Base-by-base conservation (phyloP, 768 basidiomycete genomes). In the Chalciporus piperatus region DNA sequence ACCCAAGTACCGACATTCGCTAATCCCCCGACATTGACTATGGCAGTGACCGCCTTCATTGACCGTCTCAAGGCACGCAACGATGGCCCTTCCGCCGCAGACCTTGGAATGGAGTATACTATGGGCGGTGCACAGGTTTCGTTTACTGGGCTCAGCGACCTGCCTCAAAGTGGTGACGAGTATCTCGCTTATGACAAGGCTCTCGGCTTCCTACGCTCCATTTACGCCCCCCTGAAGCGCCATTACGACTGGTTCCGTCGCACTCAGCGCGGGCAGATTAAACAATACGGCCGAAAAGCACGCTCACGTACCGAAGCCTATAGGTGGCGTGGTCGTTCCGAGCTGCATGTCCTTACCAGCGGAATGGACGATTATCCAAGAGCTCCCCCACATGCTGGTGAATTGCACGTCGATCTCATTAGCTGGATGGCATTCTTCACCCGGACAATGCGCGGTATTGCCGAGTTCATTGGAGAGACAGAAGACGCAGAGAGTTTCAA, bases 361-460 rank as follows among this genome's bases (percentile, higher is more conserved):
- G 95, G 95, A 1, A 86, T 98, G 84, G 95, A 98, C 66, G 95
- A 98, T 70, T 98, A 95, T 68, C 95, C 95, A 11, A 80, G 95
- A 48, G 93, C 89, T 13, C 82, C 85, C 23, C 88, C 95, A 6
- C 92, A 94, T 62, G 78, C 84, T 2, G 95, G 96, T 44, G 95
- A 98, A 72, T 74, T 98, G 42, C 95, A 98, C 67, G 68, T 98
- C 52, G 95, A 98, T 69, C 71, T 98, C 51, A 90, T 94, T 56
- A 87, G 89, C 27, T 98, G 95, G 95, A 92, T 98, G 85, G 95
- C 82, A 4, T 97, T 93, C 76, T 98, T 98, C 70, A 82, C 91
- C 30, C 77, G 87, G 57, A 98, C 95, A 25, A 98, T 98, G 95
- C 80, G 77, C 47, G 89, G 88, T 42, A 89, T 98, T 51, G 87